phyloP scores from a whole-genome alignment of 2,329 filamentous ascomycete genomes.

The Nemania bipapillata region DNA sequence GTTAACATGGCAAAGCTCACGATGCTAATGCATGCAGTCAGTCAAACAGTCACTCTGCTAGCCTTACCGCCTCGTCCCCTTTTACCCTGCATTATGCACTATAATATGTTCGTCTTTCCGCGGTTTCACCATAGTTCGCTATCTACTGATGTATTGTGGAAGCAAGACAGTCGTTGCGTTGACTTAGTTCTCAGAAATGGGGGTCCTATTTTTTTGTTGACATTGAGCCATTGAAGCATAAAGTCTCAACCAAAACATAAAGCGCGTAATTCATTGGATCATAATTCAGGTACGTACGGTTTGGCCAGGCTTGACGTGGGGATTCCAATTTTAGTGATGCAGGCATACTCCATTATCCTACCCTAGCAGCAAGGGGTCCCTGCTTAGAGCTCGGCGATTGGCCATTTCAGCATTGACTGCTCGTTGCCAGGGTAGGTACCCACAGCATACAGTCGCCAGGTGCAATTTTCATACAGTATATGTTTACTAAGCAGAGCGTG shows the following conservation, averaged over 20 bases:
- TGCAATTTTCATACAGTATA: background rate
- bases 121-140: slow-evolving; percentile 4
- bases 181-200: background rate
- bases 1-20: slow-evolving; percentile 14
- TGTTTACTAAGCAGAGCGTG: background rate
- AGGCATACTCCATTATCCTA: slow-evolving; percentile 7
- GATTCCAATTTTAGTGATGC: slow-evolving; percentile 36
- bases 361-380: slow-evolving; percentile 2
- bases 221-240: slow-evolving; percentile 12
- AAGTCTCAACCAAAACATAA: slow-evolving; percentile 29
- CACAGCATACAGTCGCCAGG: slow-evolving; percentile 2
- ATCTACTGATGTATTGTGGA: background rate
- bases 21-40: slow-evolving; percentile 27
- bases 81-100: slow-evolving; percentile 1
- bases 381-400: slow-evolving; percentile 18
- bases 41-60: slow-evolving; percentile 6
- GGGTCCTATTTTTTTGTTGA: slow-evolving; percentile 18
- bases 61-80: slow-evolving; percentile 22
- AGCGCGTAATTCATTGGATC: slow-evolving; percentile 30
- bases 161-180: slow-evolving; percentile 9
- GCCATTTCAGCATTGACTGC: background rate
- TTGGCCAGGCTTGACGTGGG: slow-evolving; percentile 14
- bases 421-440: background rate
- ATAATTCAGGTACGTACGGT: slow-evolving; percentile 12
- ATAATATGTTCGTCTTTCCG: background rate